These are phyloP conservation scores for Calonectria pseudoturangicola DNA, from an alignment of 2,329 filamentous ascomycete genomes.

Conservation along the genomic window DNA sequence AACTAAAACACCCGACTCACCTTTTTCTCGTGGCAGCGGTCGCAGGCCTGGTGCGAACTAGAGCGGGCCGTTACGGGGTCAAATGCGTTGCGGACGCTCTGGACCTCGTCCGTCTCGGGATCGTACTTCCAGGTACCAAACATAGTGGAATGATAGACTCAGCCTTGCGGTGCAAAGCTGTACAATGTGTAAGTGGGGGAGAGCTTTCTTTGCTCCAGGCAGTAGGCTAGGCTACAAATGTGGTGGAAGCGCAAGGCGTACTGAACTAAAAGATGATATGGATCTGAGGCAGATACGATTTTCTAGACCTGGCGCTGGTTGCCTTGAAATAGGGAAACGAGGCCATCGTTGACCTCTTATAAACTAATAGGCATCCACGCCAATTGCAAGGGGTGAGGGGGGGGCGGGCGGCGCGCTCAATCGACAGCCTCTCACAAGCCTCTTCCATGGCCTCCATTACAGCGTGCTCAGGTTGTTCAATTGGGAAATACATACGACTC, in stretches of 20 bases:
- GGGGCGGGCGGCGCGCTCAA: constrained; percentile 8
- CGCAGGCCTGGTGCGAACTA: constrained; percentile 62
- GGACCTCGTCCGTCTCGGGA: constrained; percentile 61
- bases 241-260: constrained; percentile 17
- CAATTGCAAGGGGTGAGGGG: neutral
- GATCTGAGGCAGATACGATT: constrained; percentile 17
- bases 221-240: neutral
- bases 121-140: constrained; percentile 64
- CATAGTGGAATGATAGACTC: constrained; percentile 51
- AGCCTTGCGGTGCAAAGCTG: constrained; percentile 10
- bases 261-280: constrained; percentile 11
- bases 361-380: constrained; percentile 37
- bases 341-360: constrained; percentile 29
- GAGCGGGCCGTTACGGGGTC: constrained; percentile 62
- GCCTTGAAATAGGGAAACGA: constrained; percentile 32
- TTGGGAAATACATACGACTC: constrained; percentile 28
- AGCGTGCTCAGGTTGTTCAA: neutral
- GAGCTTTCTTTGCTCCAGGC: constrained; percentile 20
- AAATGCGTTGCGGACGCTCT: constrained; percentile 60
- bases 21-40: constrained; percentile 63
- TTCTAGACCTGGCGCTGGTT: constrained; percentile 8
- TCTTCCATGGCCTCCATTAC: constrained; percentile 25
- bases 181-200: constrained; percentile 34
- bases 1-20: constrained; percentile 44
- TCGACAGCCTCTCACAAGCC: constrained; percentile 24